Evolutionary conservation across 2,329 filamentous ascomycete species (phyloP), one percentile per base, ranked within the genome.

Genomic region (Apiospora koreana): DNA sequence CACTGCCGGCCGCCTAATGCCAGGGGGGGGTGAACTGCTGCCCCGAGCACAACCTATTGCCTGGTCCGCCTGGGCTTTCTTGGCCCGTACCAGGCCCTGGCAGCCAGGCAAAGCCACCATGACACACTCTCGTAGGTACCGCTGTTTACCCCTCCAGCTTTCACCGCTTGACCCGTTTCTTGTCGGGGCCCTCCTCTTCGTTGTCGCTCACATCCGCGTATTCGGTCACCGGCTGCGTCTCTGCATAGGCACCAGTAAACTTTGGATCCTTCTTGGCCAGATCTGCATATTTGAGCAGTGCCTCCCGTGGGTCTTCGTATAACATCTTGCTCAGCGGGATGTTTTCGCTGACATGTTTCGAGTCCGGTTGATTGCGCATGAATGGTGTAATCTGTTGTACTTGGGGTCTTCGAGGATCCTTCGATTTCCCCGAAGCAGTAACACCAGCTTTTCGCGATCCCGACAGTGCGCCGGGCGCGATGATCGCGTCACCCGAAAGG

Each of bases 291-390:
- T 97, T 98, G 71, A 99, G 83, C 77, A 99, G 83, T 64, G 96
- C 96, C 81, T 97, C 96, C 73, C 96, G 87, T 0, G 96, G 96
- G 83, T 99, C 96, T 80, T 99, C 96, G 81, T 99, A 95, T 65
- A 97, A 87, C 94, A 99, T 97, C 73, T 90, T 91, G 73, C 94
- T 95, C 16, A 98, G 87, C 38, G 95, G 94, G 68, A 98, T 97
- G 74, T 93, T 93, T 78, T 95, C 90, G 76, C 91, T 92, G 72
- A 99, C 94, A 79, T 97, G 94, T 77, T 92, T 92, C 80, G 95
- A 93, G 80, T 98, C 95, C 0, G 95, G 95, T 77, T 96, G 93
- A 71, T 87, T 93, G 81, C 97, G 96, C 76, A 93, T 92, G 79
- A 98, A 98, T 0, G 96, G 96, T 12, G 96, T 98, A 69, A 92